These are phyloP conservation scores for Trametes pubescens DNA, from an alignment of 1,284 basidiomycete species.

Conservation along the genomic window DNA sequence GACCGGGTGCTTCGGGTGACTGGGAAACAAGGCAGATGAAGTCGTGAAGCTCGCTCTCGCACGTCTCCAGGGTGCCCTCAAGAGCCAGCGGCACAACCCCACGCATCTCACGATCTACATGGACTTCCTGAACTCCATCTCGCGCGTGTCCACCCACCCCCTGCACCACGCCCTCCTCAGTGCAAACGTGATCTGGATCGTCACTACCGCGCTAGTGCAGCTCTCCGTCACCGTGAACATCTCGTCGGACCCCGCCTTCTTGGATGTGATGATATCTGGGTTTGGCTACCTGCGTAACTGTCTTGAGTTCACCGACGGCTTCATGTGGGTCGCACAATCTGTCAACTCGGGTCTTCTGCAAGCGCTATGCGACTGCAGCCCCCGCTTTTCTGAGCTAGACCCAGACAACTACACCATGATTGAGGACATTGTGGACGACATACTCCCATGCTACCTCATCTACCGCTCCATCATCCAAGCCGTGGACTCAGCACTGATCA, in stretches of 20 bases:
- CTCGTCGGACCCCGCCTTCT: conserved; percentile 31
- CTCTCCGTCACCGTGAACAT: conserved; percentile 38
- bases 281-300: conserved; percentile 47
- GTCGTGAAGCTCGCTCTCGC: conserved; percentile 44
- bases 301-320: conserved; percentile 49
- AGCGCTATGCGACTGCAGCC: conserved; percentile 44
- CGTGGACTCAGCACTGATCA: conserved; percentile 38
- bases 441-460: conserved; percentile 47
- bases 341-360: conserved; percentile 45
- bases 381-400: conserved; percentile 39
- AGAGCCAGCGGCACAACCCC: conserved; percentile 25
- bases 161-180: conserved; percentile 46
- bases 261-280: conserved; percentile 42
- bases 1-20: conserved; percentile 41
- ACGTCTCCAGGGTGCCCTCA: conserved; percentile 35
- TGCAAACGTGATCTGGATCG: conserved; percentile 42
- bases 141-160: conserved; percentile 38
- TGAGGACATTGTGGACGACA: conserved; percentile 38
- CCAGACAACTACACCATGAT: conserved; percentile 45
- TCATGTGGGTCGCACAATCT: conserved; percentile 47
- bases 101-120: conserved; percentile 38
- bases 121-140: conserved; percentile 46
- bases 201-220: conserved; percentile 43
- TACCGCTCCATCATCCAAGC: conserved; percentile 47
- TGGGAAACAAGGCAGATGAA: conserved; percentile 38